Evolutionary conservation across 768 basidiomycete species (phyloP).

Genomic region (Hebeloma cylindrosporum): DNA sequence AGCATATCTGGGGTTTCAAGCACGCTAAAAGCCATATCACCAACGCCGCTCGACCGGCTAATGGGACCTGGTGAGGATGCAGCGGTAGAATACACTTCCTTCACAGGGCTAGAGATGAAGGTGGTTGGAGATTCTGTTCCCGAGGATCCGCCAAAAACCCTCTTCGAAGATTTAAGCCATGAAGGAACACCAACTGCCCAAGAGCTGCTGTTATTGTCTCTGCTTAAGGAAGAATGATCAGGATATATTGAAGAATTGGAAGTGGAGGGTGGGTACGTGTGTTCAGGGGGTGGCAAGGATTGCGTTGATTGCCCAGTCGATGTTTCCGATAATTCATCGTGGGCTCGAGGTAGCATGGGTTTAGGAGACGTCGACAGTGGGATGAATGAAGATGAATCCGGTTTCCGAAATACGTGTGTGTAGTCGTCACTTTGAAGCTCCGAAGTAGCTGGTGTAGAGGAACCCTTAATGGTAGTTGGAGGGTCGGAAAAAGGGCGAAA

Average conservation of each 20-base stretch:
- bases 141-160: conserved; percentile 34
- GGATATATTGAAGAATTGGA: conserved; percentile 46
- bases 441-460: conserved; percentile 22
- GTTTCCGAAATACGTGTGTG: conserved; percentile 62
- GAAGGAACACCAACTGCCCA: conserved; percentile 73
- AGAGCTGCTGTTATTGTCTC: conserved; percentile 43
- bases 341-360: conserved; percentile 10
- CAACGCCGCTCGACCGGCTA: conserved; percentile 40
- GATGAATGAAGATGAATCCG: conserved; percentile 57
- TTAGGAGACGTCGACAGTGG: conserved; percentile 53
- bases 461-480: conserved; percentile 30
- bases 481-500: conserved; percentile 69
- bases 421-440: conserved; percentile 58
- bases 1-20: conserved; percentile 69
- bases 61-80: conserved; percentile 27
- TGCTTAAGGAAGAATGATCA: conserved; percentile 49
- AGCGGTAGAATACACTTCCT: conserved; percentile 61
- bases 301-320: conserved; percentile 15
- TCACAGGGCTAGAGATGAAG: conserved; percentile 40
- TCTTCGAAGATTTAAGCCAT: conserved; percentile 60
- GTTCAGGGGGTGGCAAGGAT: conserved; percentile 38
- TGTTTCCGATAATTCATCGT: conserved; percentile 11
- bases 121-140: conserved; percentile 25
- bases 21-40: conserved; percentile 77
- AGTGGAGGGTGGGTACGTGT: conserved; percentile 82